Evolutionary conservation across 352 stramenopile genomes (phyloP).

Genomic region (Pythium pyrilobum): DNA sequence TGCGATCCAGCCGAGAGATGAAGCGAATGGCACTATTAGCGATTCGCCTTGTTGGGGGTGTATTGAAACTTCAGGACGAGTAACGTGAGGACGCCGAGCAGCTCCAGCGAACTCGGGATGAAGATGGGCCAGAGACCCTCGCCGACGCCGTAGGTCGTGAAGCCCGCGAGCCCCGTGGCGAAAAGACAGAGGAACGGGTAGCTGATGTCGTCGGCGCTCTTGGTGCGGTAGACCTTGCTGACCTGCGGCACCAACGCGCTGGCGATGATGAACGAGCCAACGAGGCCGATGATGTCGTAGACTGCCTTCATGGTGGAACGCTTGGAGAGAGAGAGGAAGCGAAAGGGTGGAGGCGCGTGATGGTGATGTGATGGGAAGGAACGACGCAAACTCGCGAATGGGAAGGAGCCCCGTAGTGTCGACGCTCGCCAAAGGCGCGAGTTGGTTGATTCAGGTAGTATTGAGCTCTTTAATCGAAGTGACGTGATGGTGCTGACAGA

Average conservation of each 20-base stretch:
- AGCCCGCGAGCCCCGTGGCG: slow-evolving; percentile 27
- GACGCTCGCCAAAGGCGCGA: too few relatives aligned
- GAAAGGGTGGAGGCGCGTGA: not conserved
- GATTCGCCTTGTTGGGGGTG: too few relatives aligned
- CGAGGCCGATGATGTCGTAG: slow-evolving; percentile 50
- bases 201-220: slow-evolving; percentile 57
- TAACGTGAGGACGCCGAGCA: slow-evolving; percentile 26
- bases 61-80: slow-evolving; percentile 43
- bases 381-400: too few relatives aligned
- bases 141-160: slow-evolving; percentile 38
- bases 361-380: too few relatives aligned
- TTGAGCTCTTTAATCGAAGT: too few relatives aligned
- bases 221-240: slow-evolving; percentile 49
- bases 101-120: slow-evolving; percentile 37
- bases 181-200: slow-evolving; percentile 42
- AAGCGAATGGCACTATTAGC: too few relatives aligned
- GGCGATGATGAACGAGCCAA: slow-evolving; percentile 56
- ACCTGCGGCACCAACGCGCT: slow-evolving; percentile 46
- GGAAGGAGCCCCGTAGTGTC: too few relatives aligned
- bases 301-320: not conserved
- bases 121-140: slow-evolving; percentile 48
- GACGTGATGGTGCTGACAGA: too few relatives aligned
- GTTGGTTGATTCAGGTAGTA: too few relatives aligned
- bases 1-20: too few relatives aligned
- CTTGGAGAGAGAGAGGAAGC: slow-evolving; percentile 25